Base-by-base conservation (phyloP, 768 basidiomycete species). In the Lactarius evosmus region DNA sequence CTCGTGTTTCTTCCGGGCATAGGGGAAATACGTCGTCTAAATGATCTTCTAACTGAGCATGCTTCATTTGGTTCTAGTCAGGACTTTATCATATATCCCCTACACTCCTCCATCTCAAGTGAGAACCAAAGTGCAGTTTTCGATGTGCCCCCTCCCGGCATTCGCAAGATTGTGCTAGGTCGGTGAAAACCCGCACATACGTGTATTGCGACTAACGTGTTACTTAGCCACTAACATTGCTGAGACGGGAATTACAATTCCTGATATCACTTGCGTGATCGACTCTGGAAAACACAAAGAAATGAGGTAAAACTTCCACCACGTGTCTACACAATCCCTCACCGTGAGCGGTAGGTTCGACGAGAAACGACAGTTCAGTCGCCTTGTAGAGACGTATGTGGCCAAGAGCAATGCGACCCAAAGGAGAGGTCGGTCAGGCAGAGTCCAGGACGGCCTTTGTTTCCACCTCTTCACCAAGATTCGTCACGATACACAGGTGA, bases 191-290 rank as follows among this genome's bases (percentile, higher is more conserved):
- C 63, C 70, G 9, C 49, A 44, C 17, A 49, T n/a, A n/a, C 22
- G 7, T 36, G 41, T 44, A 38, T 32, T 19, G 19, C 17, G 33
- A 36, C 57, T 66, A 30, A 67, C 46, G 19, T 38, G 49, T 12
- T 29, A 61, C 60, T 19, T 66, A 93, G 91, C 91, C 3, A 93
- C 93, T 36, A 93, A 96, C 71, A 93, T 95, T 69, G 91, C 93
- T 17, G 96, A 99, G 75, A 99, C 96, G 16, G 96, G 96, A 69
- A 92, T 99, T 60, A 99, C 97, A 1, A 99, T 99, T 60, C 96
- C 96, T 7, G 97, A 99, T 70, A 91, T 97, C 63, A 96, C 95
- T 9, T 95, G 93, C 68, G 96, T 98, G 27, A 93, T 98, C 64
- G 96, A 99, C 71, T 85, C 87, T 0, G 95, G 95, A 54, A 94